A percentile compares a stretch with the other conserved stretches of the same genome.
Evolutionary conservation across 768 basidiomycete species (phyloP).

Genomic region (Gloeopeniophorella convolvens): DNA sequence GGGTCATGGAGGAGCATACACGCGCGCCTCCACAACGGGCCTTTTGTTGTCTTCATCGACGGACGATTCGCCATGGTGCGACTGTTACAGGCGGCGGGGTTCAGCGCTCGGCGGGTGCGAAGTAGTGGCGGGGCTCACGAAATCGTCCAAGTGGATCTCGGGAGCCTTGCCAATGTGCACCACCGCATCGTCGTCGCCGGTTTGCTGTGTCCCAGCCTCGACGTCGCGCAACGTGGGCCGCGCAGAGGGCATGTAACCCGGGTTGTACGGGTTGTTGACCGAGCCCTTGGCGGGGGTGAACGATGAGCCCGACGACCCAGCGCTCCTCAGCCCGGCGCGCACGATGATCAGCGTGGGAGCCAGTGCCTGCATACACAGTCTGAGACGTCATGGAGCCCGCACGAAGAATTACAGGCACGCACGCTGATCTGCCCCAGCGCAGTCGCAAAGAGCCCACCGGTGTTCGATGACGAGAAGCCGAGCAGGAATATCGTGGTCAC

Average conservation of each 20-base stretch:
- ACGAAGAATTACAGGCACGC: not conserved
- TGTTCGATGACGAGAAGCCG: conserved; percentile 4
- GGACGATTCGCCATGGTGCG: no score
- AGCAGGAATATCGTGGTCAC: conserved; percentile 1
- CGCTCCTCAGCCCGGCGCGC: not conserved
- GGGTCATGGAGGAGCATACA: no score
- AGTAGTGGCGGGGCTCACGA: no score
- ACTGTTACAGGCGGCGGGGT: no score
- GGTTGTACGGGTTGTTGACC: not conserved
- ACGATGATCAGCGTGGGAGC: conserved; percentile 12
- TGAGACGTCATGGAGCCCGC: not conserved
- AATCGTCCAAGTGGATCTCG: not conserved
- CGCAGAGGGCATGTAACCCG: no score
- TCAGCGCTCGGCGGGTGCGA: no score
- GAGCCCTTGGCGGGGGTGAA: not conserved
- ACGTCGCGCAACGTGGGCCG: not conserved
- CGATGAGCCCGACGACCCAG: not conserved
- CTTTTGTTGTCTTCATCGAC: no score
- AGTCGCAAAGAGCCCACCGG: not conserved
- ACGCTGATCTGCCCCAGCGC: conserved; percentile 15
- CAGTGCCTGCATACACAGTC: not conserved
- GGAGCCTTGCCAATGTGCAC: conserved; percentile 3
- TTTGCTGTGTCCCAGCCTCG: not conserved
- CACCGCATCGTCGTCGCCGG: not conserved
- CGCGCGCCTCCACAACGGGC: no score